A percentile compares a stretch with the other conserved stretches of the same genome.
Conservation (phyloP, 768 basidiomycete species). For the Trametes cingulata region DNA sequence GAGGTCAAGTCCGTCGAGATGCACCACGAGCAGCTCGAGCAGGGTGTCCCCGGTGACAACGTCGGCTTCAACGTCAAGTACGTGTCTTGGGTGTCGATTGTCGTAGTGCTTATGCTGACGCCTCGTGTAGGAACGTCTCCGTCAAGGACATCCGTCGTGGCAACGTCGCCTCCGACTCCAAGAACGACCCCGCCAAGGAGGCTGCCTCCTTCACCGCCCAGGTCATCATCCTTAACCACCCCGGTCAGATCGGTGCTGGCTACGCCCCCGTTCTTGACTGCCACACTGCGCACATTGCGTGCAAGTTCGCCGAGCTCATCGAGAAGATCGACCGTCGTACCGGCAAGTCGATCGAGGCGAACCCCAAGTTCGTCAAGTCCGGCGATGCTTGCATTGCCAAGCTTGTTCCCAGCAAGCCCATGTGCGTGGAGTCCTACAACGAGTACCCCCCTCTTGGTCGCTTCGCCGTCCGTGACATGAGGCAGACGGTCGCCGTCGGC, state of each 20-base stretch:
- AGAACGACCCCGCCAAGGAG: constrained; percentile 99
- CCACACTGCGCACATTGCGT: constrained; percentile 99
- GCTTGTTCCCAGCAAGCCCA: constrained; percentile 94
- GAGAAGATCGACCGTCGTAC: constrained; percentile 99
- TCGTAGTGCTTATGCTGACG: constrained; percentile 2
- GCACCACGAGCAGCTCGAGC: constrained; percentile 97
- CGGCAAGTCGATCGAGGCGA: constrained; percentile 86
- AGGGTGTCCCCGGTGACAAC: constrained; percentile 97
- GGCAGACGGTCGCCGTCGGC: constrained; percentile 98
- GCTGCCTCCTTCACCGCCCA: constrained; percentile 99
- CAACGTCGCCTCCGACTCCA: constrained; percentile 98
- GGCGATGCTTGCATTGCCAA: constrained; percentile 99
- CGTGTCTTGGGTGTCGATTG: constrained; percentile 26
- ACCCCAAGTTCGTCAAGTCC: constrained; percentile 98
- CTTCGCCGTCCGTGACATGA: constrained; percentile 99
- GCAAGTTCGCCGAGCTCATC: constrained; percentile 97
- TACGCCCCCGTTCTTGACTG: constrained; percentile 99
- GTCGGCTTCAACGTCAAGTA: constrained; percentile 99
- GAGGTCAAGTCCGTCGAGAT: constrained; percentile 99
- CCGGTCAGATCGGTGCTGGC: constrained; percentile 98
- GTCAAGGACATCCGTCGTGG: constrained; percentile 99
- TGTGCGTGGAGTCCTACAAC: constrained; percentile 92
- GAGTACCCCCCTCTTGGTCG: constrained; percentile 99
- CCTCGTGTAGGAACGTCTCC: constrained; percentile 83
- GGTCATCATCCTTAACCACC: constrained; percentile 99